phyloP scores from a whole-genome alignment of 2,329 filamentous ascomycete species.

The Colletotrichum brevisporum region DNA sequence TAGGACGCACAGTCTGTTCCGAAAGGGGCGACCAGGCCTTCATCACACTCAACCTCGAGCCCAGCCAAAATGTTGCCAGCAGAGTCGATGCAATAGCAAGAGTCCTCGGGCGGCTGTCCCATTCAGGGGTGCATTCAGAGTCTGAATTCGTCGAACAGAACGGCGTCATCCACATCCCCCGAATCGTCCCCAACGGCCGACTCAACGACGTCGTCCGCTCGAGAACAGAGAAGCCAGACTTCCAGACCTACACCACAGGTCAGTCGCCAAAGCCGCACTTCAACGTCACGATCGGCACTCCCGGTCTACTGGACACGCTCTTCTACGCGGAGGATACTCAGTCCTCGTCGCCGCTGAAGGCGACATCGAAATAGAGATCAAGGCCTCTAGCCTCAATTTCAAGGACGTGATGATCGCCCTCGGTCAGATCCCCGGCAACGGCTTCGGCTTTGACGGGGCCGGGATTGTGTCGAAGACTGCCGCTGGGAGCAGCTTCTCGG shows the following conservation, averaged over 20 bases:
- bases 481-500: conserved; percentile 38
- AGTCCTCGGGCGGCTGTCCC: background rate
- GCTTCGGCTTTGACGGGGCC: conserved; percentile 51
- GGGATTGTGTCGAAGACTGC: conserved; percentile 51
- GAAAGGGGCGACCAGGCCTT: conserved; percentile 12
- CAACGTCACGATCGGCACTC: conserved; percentile 17
- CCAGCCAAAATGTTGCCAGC: background rate
- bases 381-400: conserved; percentile 51
- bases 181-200: conserved; percentile 49
- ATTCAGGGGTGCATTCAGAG: background rate
- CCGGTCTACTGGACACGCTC: conserved; percentile 25
- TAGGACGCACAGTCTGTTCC: conserved; percentile 13
- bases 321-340: conserved; percentile 3
- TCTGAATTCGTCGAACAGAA: conserved; percentile 5
- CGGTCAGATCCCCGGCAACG: conserved; percentile 48
- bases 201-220: conserved; percentile 46
- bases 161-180: conserved; percentile 18
- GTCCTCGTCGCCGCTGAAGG: conserved; percentile 24
- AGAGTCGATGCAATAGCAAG: background rate
- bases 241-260: conserved; percentile 36
- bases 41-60: conserved; percentile 2
- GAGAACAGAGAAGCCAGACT: conserved; percentile 44
- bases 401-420: conserved; percentile 53
- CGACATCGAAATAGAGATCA: conserved; percentile 47
- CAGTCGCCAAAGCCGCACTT: conserved; percentile 5